These are phyloP conservation scores for Tricholoma sp. DNA, from an alignment of 768 basidiomycete species.

Conservation along the genomic window DNA sequence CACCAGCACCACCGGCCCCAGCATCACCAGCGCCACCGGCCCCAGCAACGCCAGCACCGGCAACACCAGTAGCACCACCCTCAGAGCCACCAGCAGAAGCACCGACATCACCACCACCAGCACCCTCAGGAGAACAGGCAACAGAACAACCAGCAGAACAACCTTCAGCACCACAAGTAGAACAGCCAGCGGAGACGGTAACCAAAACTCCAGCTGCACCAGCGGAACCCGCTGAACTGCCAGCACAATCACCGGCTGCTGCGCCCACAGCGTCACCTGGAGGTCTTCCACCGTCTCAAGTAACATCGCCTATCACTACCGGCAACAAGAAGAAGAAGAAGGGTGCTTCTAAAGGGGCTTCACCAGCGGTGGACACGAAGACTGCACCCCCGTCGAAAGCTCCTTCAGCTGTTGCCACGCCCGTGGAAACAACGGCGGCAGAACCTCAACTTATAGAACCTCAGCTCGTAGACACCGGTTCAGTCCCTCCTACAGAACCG, in stretches of 20 bases:
- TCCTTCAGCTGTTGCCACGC: background rate
- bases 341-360: background rate
- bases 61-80: background rate
- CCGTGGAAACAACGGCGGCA: background rate
- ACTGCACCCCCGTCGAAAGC: background rate
- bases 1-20: slow-evolving; percentile 4
- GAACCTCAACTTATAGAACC: background rate
- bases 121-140: background rate
- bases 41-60: background rate
- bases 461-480: background rate
- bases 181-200: background rate
- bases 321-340: slow-evolving; percentile 20
- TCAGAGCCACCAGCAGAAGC: background rate
- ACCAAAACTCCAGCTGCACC: background rate
- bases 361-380: background rate
- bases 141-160: slow-evolving; percentile 2
- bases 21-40: slow-evolving; percentile 4
- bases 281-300: slow-evolving; percentile 5
- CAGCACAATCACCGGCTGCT: slow-evolving; percentile 8
- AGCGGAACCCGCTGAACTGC: slow-evolving; percentile 2
- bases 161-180: background rate
- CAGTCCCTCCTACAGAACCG: background rate
- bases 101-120: background rate
- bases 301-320: slow-evolving; percentile 3
- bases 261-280: slow-evolving; percentile 3